Conservation (phyloP, 2,329 filamentous ascomycete species). For the Apiospora arundinis region DNA sequence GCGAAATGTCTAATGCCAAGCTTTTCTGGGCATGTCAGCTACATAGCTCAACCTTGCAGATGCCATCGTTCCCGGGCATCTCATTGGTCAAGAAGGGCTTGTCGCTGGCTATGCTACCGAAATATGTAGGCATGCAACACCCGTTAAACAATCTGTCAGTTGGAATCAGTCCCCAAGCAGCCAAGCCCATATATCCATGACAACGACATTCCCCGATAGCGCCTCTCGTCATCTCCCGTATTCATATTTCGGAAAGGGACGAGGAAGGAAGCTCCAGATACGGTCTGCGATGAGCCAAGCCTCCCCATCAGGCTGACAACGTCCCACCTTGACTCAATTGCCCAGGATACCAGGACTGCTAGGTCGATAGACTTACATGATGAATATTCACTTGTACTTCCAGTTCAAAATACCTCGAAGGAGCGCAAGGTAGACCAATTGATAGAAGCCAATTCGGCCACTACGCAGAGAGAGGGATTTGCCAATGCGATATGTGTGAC, state of each 20-base stretch:
- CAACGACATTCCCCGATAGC: slow-evolving; percentile 2
- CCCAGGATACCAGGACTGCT: neutral
- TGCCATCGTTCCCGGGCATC: neutral
- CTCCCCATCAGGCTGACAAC: slow-evolving; percentile 7
- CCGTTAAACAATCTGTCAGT: neutral
- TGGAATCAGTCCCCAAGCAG: neutral
- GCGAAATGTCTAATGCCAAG: neutral
- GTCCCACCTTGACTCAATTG: neutral
- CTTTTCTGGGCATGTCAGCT: neutral
- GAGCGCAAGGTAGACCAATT: neutral
- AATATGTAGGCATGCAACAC: too few relatives aligned
- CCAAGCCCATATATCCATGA: neutral
- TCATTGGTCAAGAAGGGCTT: neutral
- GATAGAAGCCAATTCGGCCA: too few relatives aligned
- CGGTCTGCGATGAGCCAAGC: neutral
- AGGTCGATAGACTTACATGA: neutral
- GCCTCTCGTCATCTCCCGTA: neutral
- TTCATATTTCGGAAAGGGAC: neutral
- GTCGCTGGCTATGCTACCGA: neutral
- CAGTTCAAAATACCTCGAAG: neutral
- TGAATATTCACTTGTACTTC: neutral
- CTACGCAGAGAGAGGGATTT: too few relatives aligned
- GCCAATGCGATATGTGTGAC: too few relatives aligned
- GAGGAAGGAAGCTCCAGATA: neutral
- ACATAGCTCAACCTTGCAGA: neutral